Base-by-base conservation (phyloP, 2,329 filamentous ascomycete species). In the Rhynchosporium graminicola region DNA sequence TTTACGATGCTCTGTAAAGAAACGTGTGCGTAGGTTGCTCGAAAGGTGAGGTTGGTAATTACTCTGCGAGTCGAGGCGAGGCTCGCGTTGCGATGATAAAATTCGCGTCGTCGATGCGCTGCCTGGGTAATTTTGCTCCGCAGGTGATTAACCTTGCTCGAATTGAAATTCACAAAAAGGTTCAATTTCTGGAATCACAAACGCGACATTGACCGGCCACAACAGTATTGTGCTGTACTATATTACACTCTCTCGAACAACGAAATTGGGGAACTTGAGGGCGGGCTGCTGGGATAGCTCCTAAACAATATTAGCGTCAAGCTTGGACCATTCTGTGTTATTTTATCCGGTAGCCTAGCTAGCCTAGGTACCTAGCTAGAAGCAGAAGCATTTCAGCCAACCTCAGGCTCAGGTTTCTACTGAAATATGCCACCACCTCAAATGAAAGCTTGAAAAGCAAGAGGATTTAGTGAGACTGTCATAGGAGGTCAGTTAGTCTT, bases 11-110 rank as follows among this genome's bases (percentile, higher is more conserved):
- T 54, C 33, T 13, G 12, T n/a, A 10, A 54, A 12, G 0, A 36
- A 9, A 15, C 20, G n/a, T 3, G 28, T 10, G 36, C 36, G 33
- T 20, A 40, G 26, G 28, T 54, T 40, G 2, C n/a, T 8, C n/a
- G 36, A 42, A 54, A 54, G 51, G 36, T 54, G 51, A 54, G 51
- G 33, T 29, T 54, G 7, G 51, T 40, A 54, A 54, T 42, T 42
- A 33, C n/a, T 50, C 29, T 42, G 38, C 29, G 7, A 8, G 15
- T 29, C 31, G 29, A 8, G 15, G 48, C 31, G 29, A 51, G 48
- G n/a, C 28, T 42, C 36, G 51, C 36, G 36, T 29, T 20, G 26
- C 31, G 29, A 12, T 20, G 28, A 26, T 38, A 13, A 31, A n/a
- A 33, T n/a, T 54, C 51, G 36, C 36, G 48, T 52, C 31, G 29